Base-by-base conservation (phyloP, 331 rosid species). In the Prunus yedoensis region DNA sequence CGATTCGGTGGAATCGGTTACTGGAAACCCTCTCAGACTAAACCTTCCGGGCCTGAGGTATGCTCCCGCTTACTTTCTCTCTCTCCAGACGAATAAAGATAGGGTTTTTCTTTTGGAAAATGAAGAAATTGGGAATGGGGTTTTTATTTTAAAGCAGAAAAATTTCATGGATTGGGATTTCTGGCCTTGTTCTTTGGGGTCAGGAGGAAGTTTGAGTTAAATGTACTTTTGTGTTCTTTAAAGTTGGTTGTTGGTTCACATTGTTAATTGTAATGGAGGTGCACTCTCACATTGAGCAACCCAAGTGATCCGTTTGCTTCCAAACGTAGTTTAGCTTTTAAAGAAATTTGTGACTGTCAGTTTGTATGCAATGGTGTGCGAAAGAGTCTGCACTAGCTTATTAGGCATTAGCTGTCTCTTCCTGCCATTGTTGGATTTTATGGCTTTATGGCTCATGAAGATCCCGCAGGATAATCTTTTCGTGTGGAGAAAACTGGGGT, bases 1-100 rank as follows among this genome's bases (percentile, higher is more conserved):
- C 84, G 87, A 60, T 93, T 93, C 54, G 97, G 95, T 1, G 97
- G 98, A 45, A 49, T 88, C 68, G 98, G 97, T 52, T 88, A 75
- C 74, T 93, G 98, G 97, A 93, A 84, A 66, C 97, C 95, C 79
- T 54, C 85, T n/a, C 74, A 45, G 32, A 17, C 58, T 49, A 75
- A 82, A 12, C 77, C 75, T 66, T 70, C 79, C 2, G 62, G 20
- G 74, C 70, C 83, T 67, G 57, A 82, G 93, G 98, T 91, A 58
- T 16, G 23, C 73, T 74, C 58, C 67, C 70, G 57, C 64, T 51
- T 54, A 43, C 52, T 77, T 25, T 51, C 23, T 20, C 5, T 56
- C 20, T 41, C 7, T 61, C 41, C 13, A 27, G 3, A 70, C 35
- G 13, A 6, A 7, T 16, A 20, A 45, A 68, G 38, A 41, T 27